These are phyloP conservation scores for Persicaria maculosa DNA, from an alignment of 148 eudicot species.

Conservation along the genomic window DNA sequence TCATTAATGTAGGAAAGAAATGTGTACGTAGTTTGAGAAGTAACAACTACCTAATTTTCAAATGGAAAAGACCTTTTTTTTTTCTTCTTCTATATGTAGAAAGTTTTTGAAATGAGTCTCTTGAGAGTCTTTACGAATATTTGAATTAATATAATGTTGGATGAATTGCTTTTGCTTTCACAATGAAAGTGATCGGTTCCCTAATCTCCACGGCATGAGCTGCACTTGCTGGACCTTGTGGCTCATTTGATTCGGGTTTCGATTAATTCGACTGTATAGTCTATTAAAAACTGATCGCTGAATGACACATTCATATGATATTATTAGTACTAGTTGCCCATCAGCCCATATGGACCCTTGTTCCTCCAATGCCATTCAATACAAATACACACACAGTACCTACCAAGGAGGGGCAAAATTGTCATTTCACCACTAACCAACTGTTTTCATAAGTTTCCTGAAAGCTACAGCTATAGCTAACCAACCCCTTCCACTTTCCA, in stretches of 20 bases:
- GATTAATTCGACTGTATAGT: not conserved
- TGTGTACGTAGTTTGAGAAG: not conserved
- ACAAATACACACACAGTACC: no score
- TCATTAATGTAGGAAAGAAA: not conserved
- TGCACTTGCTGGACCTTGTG: not conserved
- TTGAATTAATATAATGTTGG: no score
- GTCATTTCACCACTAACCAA: not conserved
- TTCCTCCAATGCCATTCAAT: not conserved
- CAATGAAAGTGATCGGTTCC: not conserved
- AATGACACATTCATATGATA: no score
- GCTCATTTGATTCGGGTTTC: not conserved
- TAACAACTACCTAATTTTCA: constrained; percentile 5
- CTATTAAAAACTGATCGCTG: not conserved
- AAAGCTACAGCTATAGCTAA: not conserved
- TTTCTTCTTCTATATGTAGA: not conserved
- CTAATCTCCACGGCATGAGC: not conserved
- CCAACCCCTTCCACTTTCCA: not conserved
- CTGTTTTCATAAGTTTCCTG: not conserved
- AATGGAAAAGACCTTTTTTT: not conserved
- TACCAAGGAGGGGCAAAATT: not conserved
- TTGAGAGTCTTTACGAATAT: no score
- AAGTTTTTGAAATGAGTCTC: not conserved
- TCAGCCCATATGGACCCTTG: not conserved
- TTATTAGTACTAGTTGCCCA: no score
- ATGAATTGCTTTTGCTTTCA: not conserved